phyloP scores from a whole-genome alignment of 257 asterid genomes.

The Forsythia viridissima region DNA sequence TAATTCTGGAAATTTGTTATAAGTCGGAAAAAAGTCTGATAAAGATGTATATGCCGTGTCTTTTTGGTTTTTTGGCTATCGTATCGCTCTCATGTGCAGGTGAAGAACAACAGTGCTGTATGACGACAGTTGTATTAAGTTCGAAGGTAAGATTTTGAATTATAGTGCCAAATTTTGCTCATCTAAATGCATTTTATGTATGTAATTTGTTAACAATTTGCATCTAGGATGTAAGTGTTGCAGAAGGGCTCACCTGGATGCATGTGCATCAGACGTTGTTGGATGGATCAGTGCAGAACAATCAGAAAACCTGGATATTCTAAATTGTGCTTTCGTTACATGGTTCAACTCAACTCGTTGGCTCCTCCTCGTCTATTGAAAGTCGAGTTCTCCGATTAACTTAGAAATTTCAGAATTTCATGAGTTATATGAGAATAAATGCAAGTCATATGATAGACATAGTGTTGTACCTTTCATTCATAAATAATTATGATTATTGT shows the following conservation, averaged over 20 bases:
- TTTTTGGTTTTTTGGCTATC: background rate
- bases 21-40: background rate
- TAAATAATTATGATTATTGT: background rate
- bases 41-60: background rate
- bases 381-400: background rate
- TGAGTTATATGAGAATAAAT: background rate
- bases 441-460: background rate
- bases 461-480: background rate
- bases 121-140: constrained; percentile 60
- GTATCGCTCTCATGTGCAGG: constrained; percentile 44
- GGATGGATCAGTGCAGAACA: constrained; percentile 54
- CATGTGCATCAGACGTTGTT: constrained; percentile 87
- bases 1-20: background rate
- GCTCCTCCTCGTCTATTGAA: constrained; percentile 8
- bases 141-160: constrained; percentile 58
- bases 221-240: constrained; percentile 59
- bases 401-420: background rate
- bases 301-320: constrained; percentile 51
- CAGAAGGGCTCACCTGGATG: constrained; percentile 75
- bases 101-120: constrained; percentile 53
- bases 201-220: constrained; percentile 12
- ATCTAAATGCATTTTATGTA: background rate
- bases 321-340: constrained; percentile 19
- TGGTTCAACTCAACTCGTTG: constrained; percentile 6
- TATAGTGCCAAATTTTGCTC: constrained; percentile 3